These are phyloP conservation scores for Rhizopus sp. DNA, from an alignment of 371 early-diverging fungal genomes.

Conservation along the genomic window DNA sequence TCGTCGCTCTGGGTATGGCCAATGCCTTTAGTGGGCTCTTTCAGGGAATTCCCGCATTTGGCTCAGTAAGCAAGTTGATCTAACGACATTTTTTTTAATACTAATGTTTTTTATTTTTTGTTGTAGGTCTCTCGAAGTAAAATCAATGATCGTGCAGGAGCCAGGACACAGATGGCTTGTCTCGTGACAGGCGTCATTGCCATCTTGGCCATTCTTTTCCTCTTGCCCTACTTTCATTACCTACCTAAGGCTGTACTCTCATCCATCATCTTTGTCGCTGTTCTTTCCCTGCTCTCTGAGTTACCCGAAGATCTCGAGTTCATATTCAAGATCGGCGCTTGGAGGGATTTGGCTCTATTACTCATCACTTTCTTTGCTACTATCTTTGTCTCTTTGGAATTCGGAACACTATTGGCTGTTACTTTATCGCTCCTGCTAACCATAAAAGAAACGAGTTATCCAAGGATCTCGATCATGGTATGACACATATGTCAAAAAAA, in stretches of 20 bases:
- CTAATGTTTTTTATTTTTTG: neutral
- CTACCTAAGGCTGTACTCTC: constrained; percentile 87
- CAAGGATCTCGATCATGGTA: constrained; percentile 79
- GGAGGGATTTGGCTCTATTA: constrained; percentile 82
- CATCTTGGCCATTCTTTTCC: constrained; percentile 72
- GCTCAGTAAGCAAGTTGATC: constrained; percentile 54
- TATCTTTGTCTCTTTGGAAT: constrained; percentile 84
- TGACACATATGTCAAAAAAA: constrained; percentile 7
- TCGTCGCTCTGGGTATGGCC: constrained; percentile 88
- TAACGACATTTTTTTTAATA: too few species aligned
- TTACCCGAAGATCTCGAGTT: constrained; percentile 82
- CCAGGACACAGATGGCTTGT: constrained; percentile 86
- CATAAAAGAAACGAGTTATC: constrained; percentile 87
- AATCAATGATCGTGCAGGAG: constrained; percentile 88
- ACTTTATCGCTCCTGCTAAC: constrained; percentile 85
- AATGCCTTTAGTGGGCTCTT: constrained; percentile 84
- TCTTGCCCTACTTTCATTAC: constrained; percentile 83
- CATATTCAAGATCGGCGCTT: constrained; percentile 81
- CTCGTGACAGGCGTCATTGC: constrained; percentile 79
- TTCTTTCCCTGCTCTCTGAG: constrained; percentile 76
- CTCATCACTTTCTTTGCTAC: constrained; percentile 83
- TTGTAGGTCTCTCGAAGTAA: constrained; percentile 82
- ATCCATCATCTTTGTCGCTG: constrained; percentile 87
- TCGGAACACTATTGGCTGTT: constrained; percentile 88
- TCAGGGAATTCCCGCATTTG: constrained; percentile 88